phyloP scores from a whole-genome alignment of 306 rosid genomes.

The Myrica gale region DNA sequence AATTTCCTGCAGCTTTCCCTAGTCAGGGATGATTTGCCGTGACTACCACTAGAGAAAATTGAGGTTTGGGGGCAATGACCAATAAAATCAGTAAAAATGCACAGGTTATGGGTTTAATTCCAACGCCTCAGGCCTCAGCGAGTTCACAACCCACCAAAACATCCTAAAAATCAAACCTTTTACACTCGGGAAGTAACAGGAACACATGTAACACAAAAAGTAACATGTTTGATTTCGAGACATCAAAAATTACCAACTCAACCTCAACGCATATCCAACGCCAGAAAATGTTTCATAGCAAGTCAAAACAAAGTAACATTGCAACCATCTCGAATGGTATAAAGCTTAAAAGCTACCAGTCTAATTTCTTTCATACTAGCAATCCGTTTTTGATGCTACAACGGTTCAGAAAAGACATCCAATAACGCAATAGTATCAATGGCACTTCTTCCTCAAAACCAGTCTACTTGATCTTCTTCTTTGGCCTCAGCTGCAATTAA shows the following conservation, averaged over 20 bases:
- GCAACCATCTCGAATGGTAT: background rate
- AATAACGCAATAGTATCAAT: constrained; percentile 20
- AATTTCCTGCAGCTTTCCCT: too few species aligned
- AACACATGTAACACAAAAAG: background rate
- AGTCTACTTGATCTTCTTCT: constrained; percentile 96
- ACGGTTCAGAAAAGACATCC: constrained; percentile 23
- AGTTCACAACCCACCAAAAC: background rate
- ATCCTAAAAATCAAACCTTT: background rate
- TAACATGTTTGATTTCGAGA: constrained; percentile 15
- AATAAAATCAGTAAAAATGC: too few species aligned
- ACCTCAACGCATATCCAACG: constrained; percentile 8
- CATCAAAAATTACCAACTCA: constrained; percentile 19
- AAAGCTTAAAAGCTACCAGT: constrained; percentile 4
- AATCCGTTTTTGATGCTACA: constrained; percentile 14
- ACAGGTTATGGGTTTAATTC: background rate
- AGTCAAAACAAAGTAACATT: background rate
- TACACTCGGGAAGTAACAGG: background rate
- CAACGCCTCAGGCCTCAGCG: background rate
- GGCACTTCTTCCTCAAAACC: constrained; percentile 6
- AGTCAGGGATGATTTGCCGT: too few species aligned
- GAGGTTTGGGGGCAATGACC: too few species aligned
- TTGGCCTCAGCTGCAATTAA: constrained; percentile 91
- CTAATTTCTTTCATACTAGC: constrained; percentile 9
- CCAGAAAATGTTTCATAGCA: background rate
- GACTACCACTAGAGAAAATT: too few species aligned